These are phyloP conservation scores for Gremmenia infestans DNA, from an alignment of 2,329 filamentous ascomycete species.

Conservation along the genomic window DNA sequence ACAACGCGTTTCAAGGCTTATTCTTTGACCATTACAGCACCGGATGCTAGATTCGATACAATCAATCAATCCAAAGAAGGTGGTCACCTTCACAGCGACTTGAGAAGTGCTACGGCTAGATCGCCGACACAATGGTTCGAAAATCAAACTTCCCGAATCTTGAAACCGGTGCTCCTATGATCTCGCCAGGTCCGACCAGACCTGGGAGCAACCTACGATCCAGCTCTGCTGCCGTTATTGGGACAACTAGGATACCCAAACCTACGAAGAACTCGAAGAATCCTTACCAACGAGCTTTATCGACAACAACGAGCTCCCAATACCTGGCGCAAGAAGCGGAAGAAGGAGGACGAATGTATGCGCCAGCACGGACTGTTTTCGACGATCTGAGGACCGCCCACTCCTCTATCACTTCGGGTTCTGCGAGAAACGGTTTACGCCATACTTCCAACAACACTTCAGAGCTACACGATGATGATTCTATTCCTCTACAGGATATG, in stretches of 20 bases:
- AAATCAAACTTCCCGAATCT: too few relatives aligned
- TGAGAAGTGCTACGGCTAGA: too few relatives aligned
- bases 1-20: too few relatives aligned
- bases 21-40: too few relatives aligned
- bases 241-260: not conserved
- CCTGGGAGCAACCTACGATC: not conserved
- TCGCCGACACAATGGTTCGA: too few relatives aligned
- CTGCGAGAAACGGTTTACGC: constrained; percentile 13
- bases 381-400: constrained; percentile 27
- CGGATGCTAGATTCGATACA: too few relatives aligned
- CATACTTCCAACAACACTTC: constrained; percentile 4
- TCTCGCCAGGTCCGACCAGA: not conserved
- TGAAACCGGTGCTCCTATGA: not conserved
- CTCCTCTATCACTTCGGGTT: constrained; percentile 27
- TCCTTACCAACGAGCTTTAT: not conserved
- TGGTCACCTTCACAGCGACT: too few relatives aligned
- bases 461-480: constrained; percentile 12
- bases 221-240: not conserved
- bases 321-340: constrained; percentile 2
- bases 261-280: not conserved
- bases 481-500: constrained; percentile 20
- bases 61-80: too few relatives aligned
- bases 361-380: constrained; percentile 24
- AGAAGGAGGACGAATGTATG: constrained; percentile 6
- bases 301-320: not conserved